phyloP scores from a whole-genome alignment of 2,329 filamentous ascomycete species.

The Aureobasidium subglaciale region DNA sequence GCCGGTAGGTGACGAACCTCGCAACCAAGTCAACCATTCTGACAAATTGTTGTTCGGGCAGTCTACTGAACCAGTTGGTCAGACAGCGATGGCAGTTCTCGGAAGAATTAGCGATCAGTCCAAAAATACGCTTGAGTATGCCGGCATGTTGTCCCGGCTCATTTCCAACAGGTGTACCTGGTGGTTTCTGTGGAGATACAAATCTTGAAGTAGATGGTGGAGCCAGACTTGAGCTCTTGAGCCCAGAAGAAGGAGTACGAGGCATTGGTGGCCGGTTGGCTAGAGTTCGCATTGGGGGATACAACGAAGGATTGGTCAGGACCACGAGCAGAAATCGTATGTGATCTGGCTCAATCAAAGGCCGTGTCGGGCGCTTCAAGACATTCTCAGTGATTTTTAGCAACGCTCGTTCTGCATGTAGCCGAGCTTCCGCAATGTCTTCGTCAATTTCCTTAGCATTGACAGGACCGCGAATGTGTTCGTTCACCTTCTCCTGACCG shows the following conservation, averaged over 20 bases:
- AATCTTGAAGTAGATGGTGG: constrained; percentile 12
- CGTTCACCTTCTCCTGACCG: constrained; percentile 23
- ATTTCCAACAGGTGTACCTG: constrained; percentile 26
- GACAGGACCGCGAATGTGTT: constrained; percentile 42
- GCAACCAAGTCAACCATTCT: constrained; percentile 69
- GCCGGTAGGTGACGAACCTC: constrained; percentile 73
- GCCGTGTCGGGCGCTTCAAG: constrained; percentile 69
- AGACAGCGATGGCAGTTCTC: constrained; percentile 70
- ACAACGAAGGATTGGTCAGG: constrained; percentile 69
- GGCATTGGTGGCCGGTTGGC: neutral
- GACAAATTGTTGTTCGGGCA: constrained; percentile 60
- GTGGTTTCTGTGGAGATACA: constrained; percentile 15
- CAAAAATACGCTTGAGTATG: constrained; percentile 77
- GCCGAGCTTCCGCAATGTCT: constrained; percentile 54
- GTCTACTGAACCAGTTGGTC: constrained; percentile 69
- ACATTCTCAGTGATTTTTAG: constrained; percentile 73
- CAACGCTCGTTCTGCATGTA: constrained; percentile 61
- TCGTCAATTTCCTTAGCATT: constrained; percentile 41
- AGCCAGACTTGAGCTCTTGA: neutral
- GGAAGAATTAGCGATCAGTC: constrained; percentile 68
- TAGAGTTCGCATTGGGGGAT: constrained; percentile 33
- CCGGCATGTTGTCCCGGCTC: constrained; percentile 65
- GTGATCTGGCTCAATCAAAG: constrained; percentile 60
- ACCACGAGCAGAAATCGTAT: constrained; percentile 72
- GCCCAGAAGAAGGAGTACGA: constrained; percentile 3